Base-by-base conservation (phyloP, 768 basidiomycete species). In the Tricholoma matsutake region DNA sequence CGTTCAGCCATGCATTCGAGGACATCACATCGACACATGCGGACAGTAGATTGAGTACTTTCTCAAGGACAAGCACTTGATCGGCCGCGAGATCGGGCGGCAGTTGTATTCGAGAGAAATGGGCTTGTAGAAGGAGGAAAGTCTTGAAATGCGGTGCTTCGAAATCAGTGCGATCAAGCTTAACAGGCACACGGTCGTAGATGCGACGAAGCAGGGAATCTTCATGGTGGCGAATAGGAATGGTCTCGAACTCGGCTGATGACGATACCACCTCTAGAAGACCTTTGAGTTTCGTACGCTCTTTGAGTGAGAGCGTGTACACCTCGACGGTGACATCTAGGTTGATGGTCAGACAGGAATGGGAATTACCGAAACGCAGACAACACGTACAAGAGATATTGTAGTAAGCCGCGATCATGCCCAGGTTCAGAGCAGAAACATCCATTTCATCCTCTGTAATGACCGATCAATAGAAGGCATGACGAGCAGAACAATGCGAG, bases 21-120 rank as follows among this genome's bases (percentile, higher is more conserved):
- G 93, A 95, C 94, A 98, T 95, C 60, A 98, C 96, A 69, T 98
- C 96, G 32, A 98, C 95, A 68, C 94, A 96, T 1, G 96, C 96
- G 9, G 94, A 94, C 14, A 97, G 81, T 16, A 96, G 75, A 68
- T 94, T 96, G 65, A 97, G 79, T 22, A 96, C 89, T 74, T 96
- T 98, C 74, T 92, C 87, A 0, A 98, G 80, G 13, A 99, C 89
- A 35, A 92, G 75, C 0, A 81, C 81, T 72, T 98, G 97, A 71
- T 99, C 96, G 0, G 94, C 92, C 6, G 88, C 93, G 28, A 98
- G 87, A 69, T 98, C 97, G 11, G 96, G 88, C 0, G 96, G 96
- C 2, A 98, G 81, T 47, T 92, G 88, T 16, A 98, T 80, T 8
- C 96, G 90, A 1, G 92, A 94, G 78, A 98, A 99, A 77, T 98